These are phyloP conservation scores for Akanthomyces dipterigenus DNA, from an alignment of 2,329 filamentous ascomycete genomes.

Conservation along the genomic window DNA sequence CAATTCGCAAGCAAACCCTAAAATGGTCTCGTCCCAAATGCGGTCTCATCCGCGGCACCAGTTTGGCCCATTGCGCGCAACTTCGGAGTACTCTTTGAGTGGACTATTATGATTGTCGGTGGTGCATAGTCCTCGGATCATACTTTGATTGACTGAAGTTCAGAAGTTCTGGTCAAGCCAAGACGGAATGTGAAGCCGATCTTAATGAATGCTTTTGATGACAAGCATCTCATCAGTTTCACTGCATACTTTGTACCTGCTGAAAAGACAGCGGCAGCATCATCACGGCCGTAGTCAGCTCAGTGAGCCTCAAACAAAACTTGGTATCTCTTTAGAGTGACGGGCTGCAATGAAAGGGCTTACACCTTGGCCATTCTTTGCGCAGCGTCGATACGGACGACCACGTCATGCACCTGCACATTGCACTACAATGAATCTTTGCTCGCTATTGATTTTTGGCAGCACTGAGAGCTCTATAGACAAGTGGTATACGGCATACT, in stretches of 20 bases:
- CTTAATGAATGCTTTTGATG: slow-evolving; percentile 8
- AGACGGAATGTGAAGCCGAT: too few species aligned
- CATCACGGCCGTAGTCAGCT: slow-evolving; percentile 12
- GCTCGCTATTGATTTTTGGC: not conserved
- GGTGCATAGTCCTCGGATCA: not conserved
- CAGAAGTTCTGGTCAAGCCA: too few species aligned
- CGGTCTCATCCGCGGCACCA: slow-evolving; percentile 16
- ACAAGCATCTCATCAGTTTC: slow-evolving; percentile 15
- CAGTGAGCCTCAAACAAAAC: slow-evolving; percentile 3
- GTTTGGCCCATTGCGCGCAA: not conserved
- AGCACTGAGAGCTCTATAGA: too few species aligned
- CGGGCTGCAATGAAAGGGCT: slow-evolving; percentile 10
- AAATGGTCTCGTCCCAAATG: slow-evolving; percentile 12
- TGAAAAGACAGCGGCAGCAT: slow-evolving; percentile 15
- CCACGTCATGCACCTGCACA: slow-evolving; percentile 14
- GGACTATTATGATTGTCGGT: too few species aligned
- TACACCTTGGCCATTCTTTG: slow-evolving; percentile 13
- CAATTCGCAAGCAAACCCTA: slow-evolving; percentile 14
- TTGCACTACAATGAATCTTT: slow-evolving; percentile 8
- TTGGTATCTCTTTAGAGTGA: slow-evolving; percentile 13
- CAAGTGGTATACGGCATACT: too few species aligned
- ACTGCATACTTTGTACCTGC: slow-evolving; percentile 13
- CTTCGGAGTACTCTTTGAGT: slow-evolving; percentile 12
- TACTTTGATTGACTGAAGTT: too few species aligned
- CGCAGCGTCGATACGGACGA: slow-evolving; percentile 13